These are phyloP conservation scores for Larix kaempferi DNA, from an alignment of 75 land plant species.

Conservation along the genomic window DNA sequence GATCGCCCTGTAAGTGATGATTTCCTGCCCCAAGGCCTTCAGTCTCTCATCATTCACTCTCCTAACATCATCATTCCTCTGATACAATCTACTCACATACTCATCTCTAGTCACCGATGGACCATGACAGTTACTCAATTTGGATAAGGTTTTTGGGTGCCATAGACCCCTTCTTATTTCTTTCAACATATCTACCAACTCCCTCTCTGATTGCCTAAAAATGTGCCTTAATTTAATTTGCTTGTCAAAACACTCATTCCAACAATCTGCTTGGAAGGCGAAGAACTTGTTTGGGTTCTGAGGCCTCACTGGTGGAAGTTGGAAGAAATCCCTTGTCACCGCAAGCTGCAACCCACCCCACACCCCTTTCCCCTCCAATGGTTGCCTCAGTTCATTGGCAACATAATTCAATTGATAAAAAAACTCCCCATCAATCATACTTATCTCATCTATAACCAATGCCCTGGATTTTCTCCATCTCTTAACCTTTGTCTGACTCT, in stretches of 20 bases:
- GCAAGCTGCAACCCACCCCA: conserved; percentile 40
- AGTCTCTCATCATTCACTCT: conserved; percentile 48
- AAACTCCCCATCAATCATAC: conserved; percentile 11
- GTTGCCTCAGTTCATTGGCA: no score
- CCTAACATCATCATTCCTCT: conserved; percentile 46
- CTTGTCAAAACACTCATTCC: conserved; percentile 58
- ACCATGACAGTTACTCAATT: conserved; percentile 20
- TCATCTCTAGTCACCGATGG: conserved; percentile 7
- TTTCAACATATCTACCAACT: conserved; percentile 27
- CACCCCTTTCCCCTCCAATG: no score
- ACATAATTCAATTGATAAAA: no score
- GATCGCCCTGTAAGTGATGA: conserved; percentile 32
- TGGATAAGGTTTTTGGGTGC: no score
- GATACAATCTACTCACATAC: conserved; percentile 43
- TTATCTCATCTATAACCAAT: no score
- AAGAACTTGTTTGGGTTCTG: conserved; percentile 15
- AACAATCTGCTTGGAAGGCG: conserved; percentile 78
- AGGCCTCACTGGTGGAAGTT: conserved; percentile 58
- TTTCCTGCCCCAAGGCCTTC: conserved; percentile 27
- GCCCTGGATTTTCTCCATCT: no score
- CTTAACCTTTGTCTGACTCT: no score
- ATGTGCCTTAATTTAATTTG: not conserved
- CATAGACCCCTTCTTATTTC: conserved; percentile 7
- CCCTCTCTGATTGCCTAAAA: no score
- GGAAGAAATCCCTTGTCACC: conserved; percentile 79